Base-by-base conservation (phyloP, 2,329 filamentous ascomycete genomes). In the Pyrenochaeta sp. region DNA sequence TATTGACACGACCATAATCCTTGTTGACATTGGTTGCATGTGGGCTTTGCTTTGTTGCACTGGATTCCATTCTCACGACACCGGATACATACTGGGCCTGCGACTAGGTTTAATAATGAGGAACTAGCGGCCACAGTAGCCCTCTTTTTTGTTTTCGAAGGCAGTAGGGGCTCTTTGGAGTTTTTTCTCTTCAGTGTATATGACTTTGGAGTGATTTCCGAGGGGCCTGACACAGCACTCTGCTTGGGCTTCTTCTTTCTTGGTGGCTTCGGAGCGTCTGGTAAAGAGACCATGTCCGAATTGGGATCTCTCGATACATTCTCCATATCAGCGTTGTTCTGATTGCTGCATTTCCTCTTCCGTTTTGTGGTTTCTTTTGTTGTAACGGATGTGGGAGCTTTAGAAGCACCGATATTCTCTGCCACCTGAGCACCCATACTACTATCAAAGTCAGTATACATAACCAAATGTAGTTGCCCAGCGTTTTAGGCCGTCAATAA, bases 1-100 rank as follows among this genome's bases (percentile, higher is more conserved):
- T 71, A 75, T n/a, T 71, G 64, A 42, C 68, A 73, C 9, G 63
- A 60, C 66, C 68, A 71, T 3, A 71, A 44, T 1, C 65, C 68
- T 48, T 65, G 56, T 11, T 43, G 56, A 49, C 71, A 74, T 40
- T 74, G 66, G 37, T 69, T 67, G 55, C 71, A 73, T n/a, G 45
- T 53, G 3, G 70, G 68, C 32, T 65, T 68, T 10, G 56, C 62
- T 51, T 67, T 60, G 31, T 73, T 63, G 44, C 69, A 74, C 41
- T 70, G 71, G 54, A 73, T 68, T 20, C 67, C 67, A 49, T 68
- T 70, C 45, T 72, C 65, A 20, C 61, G 49, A 36, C 63, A 67
- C 18, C 57, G 50, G 30, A 64, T 54, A 41, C 64, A 67, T 12
- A 60, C 55, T 29, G 64, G 64, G 37, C 56, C 62, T 30, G 32